phyloP scores from a whole-genome alignment of 1,284 basidiomycete species.

The Cutaneotrichosporon spelunceum region DNA sequence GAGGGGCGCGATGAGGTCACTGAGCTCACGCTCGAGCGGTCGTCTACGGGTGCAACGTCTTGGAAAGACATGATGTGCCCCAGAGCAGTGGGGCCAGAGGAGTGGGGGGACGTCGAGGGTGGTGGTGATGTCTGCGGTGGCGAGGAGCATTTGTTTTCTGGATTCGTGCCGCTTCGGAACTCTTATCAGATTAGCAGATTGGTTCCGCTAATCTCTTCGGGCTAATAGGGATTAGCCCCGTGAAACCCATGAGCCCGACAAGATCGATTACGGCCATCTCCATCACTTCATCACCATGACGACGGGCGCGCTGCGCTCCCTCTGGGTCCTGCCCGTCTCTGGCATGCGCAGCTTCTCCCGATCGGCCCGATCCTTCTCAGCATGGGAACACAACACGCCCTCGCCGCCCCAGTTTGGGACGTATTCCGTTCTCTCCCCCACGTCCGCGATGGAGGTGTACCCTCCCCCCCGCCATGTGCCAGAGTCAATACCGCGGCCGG shows the following conservation, averaged over 20 bases:
- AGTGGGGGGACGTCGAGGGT: background rate
- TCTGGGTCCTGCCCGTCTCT: background rate
- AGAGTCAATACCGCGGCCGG: slow-evolving; percentile 59
- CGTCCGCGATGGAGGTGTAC: slow-evolving; percentile 35
- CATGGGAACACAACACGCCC: slow-evolving; percentile 18
- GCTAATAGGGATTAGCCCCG: background rate
- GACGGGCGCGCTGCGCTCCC: background rate
- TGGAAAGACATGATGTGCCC: background rate
- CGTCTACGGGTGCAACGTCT: background rate
- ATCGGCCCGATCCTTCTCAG: background rate
- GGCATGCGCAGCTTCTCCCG: background rate
- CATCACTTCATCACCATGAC: background rate
- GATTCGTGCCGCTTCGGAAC: background rate
- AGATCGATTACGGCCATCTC: background rate
- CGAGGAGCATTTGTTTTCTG: background rate
- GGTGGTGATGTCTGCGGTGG: background rate
- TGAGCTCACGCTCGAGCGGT: background rate
- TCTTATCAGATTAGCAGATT: background rate
- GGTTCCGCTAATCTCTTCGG: background rate
- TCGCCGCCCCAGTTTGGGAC: slow-evolving; percentile 32
- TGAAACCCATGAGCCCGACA: background rate
- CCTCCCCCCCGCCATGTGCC: slow-evolving; percentile 60
- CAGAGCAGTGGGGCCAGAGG: background rate
- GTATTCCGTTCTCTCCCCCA: slow-evolving; percentile 35
- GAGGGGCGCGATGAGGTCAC: background rate